Percentiles rank a stretch among this genome's conserved stretches.
phyloP scores from a whole-genome alignment of 305 asterid genomes.

The Fraxinus albicans region DNA sequence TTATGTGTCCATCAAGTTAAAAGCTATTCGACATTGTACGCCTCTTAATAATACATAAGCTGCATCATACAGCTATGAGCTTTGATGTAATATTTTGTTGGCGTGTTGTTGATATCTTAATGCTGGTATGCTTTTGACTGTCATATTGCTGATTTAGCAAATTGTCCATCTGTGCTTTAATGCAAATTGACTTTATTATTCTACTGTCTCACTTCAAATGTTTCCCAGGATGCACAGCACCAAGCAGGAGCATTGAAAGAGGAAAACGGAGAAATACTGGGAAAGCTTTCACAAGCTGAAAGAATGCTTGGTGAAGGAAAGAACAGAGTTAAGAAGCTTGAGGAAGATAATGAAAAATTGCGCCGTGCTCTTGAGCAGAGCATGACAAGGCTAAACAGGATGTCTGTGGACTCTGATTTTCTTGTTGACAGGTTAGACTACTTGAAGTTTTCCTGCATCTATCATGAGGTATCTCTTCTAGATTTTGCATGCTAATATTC shows the following conservation, averaged over 20 bases:
- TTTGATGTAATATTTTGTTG: background rate
- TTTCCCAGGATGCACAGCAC: conserved; percentile 68
- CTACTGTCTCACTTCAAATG: conserved; percentile 21
- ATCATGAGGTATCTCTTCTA: background rate
- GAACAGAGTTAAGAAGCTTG: conserved; percentile 74
- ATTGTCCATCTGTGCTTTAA: background rate
- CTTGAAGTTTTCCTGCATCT: background rate
- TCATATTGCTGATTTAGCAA: background rate
- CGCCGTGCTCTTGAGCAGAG: conserved; percentile 94
- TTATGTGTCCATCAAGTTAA: background rate
- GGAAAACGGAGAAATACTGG: conserved; percentile 69
- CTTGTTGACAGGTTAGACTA: conserved; percentile 86
- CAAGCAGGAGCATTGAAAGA: conserved; percentile 53
- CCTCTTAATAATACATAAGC: conserved; percentile 3
- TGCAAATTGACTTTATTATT: background rate
- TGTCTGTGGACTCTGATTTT: conserved; percentile 95
- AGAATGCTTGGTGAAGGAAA: conserved; percentile 62
- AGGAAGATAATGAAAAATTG: conserved; percentile 89
- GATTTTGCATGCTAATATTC: background rate
- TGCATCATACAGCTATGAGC: background rate
- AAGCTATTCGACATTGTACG: background rate
- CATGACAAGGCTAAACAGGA: conserved; percentile 94
- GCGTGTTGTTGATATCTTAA: background rate
- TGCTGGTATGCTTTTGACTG: conserved; percentile 1
- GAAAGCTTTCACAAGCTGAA: conserved; percentile 66